These are phyloP conservation scores for Phaeotremella fagi DNA, from an alignment of 768 basidiomycete species.

Conservation along the genomic window DNA sequence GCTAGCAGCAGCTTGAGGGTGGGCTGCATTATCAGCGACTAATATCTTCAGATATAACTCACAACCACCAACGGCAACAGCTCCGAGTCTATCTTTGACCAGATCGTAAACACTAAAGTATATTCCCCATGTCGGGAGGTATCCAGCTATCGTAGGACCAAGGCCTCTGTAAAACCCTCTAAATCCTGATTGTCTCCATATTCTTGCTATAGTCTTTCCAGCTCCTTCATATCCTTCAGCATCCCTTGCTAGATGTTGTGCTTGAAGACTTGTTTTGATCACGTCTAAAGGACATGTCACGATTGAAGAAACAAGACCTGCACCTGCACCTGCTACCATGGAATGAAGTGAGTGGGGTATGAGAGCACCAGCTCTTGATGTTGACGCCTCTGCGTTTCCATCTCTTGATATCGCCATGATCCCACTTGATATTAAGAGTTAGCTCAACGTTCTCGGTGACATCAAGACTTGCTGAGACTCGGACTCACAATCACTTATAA, in stretches of 20 bases:
- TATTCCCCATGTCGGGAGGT: constrained; percentile 98
- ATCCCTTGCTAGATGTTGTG: constrained; percentile 70
- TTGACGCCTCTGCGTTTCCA: constrained; percentile 25
- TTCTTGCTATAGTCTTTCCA: constrained; percentile 57
- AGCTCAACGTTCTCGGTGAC: neutral
- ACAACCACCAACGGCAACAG: constrained; percentile 55
- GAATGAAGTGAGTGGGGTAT: constrained; percentile 46
- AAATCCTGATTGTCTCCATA: constrained; percentile 65
- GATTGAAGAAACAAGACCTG: constrained; percentile 84
- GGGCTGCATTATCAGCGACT: constrained; percentile 52
- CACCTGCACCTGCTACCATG: constrained; percentile 78
- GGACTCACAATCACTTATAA: no score
- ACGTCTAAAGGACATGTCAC: constrained; percentile 97
- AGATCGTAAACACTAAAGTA: constrained; percentile 97
- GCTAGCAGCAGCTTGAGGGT: constrained; percentile 15
- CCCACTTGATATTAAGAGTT: no score
- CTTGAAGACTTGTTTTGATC: constrained; percentile 94
- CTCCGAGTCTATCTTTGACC: constrained; percentile 78
- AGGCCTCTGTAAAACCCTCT: constrained; percentile 94
- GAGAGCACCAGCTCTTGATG: constrained; percentile 6
- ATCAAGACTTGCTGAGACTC: neutral
- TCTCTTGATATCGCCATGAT: constrained; percentile 8
- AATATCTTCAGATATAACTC: constrained; percentile 9
- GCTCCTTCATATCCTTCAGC: constrained; percentile 73
- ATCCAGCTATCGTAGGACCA: constrained; percentile 91